Evolutionary conservation across 2,329 filamentous ascomycete genomes (phyloP).

Genomic region (Arthroderma sp.): DNA sequence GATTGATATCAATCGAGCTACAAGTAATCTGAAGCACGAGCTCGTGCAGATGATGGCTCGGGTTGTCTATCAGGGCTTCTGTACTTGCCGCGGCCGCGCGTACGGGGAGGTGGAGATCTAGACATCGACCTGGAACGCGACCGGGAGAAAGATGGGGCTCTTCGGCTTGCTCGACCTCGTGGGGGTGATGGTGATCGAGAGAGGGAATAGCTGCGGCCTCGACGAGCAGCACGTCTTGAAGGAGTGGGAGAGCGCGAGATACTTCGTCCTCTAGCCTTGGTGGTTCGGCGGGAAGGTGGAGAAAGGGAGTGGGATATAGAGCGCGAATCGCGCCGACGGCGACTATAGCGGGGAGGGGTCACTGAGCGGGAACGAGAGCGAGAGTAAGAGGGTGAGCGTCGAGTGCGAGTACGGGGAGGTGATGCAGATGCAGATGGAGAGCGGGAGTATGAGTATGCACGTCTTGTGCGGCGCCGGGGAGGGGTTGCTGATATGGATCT

Average conservation of each 20-base stretch:
- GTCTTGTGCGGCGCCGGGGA: conserved; percentile 18
- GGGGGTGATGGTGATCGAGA: conserved; percentile 20
- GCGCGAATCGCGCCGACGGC: conserved; percentile 14
- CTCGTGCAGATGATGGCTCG: conserved; percentile 14
- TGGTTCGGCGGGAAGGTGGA: conserved; percentile 19
- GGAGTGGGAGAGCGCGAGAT: conserved; percentile 23
- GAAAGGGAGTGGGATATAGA: conserved; percentile 17
- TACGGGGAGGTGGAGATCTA: conserved; percentile 17
- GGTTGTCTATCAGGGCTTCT: conserved; percentile 16
- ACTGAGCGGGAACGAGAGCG: conserved; percentile 26
- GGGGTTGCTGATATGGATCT: conserved; percentile 27
- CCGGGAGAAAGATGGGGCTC: conserved; percentile 9
- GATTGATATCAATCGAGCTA: neutral
- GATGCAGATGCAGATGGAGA: conserved; percentile 25
- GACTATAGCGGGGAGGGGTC: conserved; percentile 19
- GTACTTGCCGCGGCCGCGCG: conserved; percentile 7
- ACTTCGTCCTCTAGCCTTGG: conserved; percentile 14
- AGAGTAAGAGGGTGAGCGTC: conserved; percentile 10
- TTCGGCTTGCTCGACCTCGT: conserved; percentile 15
- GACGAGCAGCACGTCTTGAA: conserved; percentile 20
- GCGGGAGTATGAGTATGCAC: conserved; percentile 25
- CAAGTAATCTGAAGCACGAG: conserved; percentile 14
- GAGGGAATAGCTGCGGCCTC: conserved; percentile 13
- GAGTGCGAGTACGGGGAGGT: conserved; percentile 13
- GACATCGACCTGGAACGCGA: conserved; percentile 17